Base-by-base conservation (phyloP, 441 rosid species). In the Populus hybrid region DNA sequence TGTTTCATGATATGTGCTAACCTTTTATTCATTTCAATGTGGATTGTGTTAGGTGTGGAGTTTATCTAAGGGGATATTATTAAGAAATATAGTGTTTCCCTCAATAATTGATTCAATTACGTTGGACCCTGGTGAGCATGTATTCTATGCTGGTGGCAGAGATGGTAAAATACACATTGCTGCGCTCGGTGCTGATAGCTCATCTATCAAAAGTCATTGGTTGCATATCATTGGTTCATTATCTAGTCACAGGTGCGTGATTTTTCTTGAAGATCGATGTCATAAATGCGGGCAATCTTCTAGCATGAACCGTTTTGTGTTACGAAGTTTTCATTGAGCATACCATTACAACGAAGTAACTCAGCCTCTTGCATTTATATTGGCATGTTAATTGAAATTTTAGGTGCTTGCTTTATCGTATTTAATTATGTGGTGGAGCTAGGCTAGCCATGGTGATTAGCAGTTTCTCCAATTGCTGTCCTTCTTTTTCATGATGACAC, bases 111-210 rank as follows among this genome's bases (percentile, higher is more conserved):
- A 91, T 85, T 88, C 96, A 61, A 80, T 94, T 70, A 90, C 88
- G n/a, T 78, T 94, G 82, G 95, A 92, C 79, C 97, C 98, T 82
- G 92, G 89, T 30, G 94, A 92, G 81, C 83, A 82, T 79, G 90
- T 91, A 76, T 94, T 96, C 83, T 92, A 89, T 88, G 99, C 98
- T 69, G 99, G 97, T 64, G 77, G 92, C 57, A 84, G 80, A 81
- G 98, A 93, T 87, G 93, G 98, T 38, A 87, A 85, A 71, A 92
- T 91, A 76, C 89, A 94, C 70, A 71, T 96, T 30, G 93, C 90
- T 75, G 94, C 93, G 5, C 87, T 94, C 75, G 83, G 84, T 80
- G 88, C 91, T 65, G 90, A 85, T 81, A 85, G 88, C 73, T 80
- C 85, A n/a, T 84, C 89, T 0, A 71, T 59, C 72, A 81, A 81